Conservation (phyloP, 1,284 basidiomycete genomes). For the Inonotus hispidus region DNA sequence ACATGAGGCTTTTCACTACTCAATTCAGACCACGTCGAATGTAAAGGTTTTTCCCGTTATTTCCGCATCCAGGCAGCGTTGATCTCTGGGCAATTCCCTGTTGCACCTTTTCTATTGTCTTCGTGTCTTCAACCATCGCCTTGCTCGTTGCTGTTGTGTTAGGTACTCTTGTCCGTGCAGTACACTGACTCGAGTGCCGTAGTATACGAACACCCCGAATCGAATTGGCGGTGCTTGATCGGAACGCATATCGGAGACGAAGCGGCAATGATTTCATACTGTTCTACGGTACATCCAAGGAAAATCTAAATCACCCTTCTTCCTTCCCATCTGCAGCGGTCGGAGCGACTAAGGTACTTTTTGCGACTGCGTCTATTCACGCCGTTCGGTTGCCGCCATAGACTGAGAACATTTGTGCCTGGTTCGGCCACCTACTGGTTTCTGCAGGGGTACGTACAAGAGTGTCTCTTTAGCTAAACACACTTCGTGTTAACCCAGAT, state of each 20-base stretch:
- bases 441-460: background rate
- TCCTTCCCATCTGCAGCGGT: background rate
- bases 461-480: background rate
- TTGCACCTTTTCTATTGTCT: constrained; percentile 40
- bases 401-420: background rate
- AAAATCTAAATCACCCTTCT: background rate
- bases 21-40: background rate
- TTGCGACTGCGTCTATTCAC: too few relatives aligned
- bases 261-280: background rate
- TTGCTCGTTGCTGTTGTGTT: constrained; percentile 47
- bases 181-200: background rate
- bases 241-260: background rate
- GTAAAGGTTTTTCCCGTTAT: constrained; percentile 47
- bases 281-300: background rate
- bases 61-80: constrained; percentile 52
- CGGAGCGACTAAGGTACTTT: background rate
- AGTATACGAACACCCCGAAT: background rate
- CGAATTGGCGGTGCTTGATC: background rate
- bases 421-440: background rate
- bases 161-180: constrained; percentile 34
- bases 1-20: background rate
- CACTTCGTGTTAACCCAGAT: background rate
- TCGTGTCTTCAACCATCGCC: constrained; percentile 40
- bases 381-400: background rate
- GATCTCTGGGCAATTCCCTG: constrained; percentile 50